Evolutionary conservation across 331 rosid species (phyloP), one percentile per base, ranked within the genome.

Genomic region (Erythrophleum ivorense): DNA sequence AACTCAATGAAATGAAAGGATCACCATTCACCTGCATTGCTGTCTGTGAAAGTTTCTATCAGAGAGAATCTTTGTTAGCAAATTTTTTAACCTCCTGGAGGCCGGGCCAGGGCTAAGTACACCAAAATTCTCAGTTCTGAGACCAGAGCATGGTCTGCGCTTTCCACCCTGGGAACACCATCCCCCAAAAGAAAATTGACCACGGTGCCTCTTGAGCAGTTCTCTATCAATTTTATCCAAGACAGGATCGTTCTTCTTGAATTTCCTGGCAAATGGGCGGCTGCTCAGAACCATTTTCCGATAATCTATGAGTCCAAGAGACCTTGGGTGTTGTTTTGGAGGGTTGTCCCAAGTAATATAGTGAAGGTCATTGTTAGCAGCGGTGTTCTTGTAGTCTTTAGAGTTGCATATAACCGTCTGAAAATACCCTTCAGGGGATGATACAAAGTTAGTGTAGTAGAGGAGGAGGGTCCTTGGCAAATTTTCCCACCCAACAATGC

Each of bases 401-500:
- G 91, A 91, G 89, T 95, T 95, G 94, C 98, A 95, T 52, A 89
- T 83, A 2, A 91, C 80, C 2, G 98, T 93, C 78, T 95, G 98
- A 88, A 95, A 95, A 78, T 93, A 95, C 38, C 97, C 97, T 80
- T 95, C 98, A 0, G 98, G 97, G 16, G 98, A 88, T 43, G 98
- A 95, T 29, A 95, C 98, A 15, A 95, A 90, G 86, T 93, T 95
- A 1, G 98, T 89, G 86, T 92, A 94, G 91, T 92, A 94, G 15
- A 94, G 97, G 66, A 92, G 97, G n/a, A 94, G 94, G 46, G 95
- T 94, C 73, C 98, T 92, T 64, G 98, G 98, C 34, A 91, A 76
- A 87, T 95, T 95, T 84, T 95, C 98, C 98, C 98, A 93, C 0
- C 98, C 98, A 71, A 91, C 71, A 9, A 93, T 82, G 89, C 97